Conservation (phyloP, 2,329 filamentous ascomycete genomes). For the Hirsutella thompsonii region DNA sequence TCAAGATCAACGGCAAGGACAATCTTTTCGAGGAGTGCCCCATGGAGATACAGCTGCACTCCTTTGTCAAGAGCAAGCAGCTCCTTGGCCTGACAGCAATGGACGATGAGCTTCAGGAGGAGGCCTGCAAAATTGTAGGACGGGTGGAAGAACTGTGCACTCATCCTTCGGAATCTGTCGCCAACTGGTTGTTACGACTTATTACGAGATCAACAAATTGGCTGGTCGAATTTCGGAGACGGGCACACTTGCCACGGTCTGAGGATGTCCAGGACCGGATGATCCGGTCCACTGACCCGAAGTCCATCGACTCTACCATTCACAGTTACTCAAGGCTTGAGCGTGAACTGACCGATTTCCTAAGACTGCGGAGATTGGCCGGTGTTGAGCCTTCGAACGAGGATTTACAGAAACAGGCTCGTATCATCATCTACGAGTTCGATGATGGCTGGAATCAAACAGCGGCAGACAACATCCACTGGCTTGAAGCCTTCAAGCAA, state of each 20-base stretch:
- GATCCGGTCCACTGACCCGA: constrained; percentile 38
- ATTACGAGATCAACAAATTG: constrained; percentile 37
- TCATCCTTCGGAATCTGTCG: constrained; percentile 34
- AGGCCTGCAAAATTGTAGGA: constrained; percentile 44
- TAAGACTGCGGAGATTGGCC: constrained; percentile 27
- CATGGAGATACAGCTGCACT: constrained; percentile 39
- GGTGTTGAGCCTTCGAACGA: constrained; percentile 38
- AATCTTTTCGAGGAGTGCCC: constrained; percentile 44
- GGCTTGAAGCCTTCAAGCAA: constrained; percentile 39
- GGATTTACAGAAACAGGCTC: constrained; percentile 42
- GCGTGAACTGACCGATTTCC: constrained; percentile 39
- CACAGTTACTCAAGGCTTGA: constrained; percentile 46
- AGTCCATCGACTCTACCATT: constrained; percentile 44
- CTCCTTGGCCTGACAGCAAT: constrained; percentile 45
- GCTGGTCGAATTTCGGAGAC: constrained; percentile 41
- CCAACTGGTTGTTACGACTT: constrained; percentile 43
- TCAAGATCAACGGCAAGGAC: constrained; percentile 45
- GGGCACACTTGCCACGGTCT: constrained; percentile 42
- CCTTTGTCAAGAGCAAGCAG: constrained; percentile 36
- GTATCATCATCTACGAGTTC: constrained; percentile 48
- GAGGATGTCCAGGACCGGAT: constrained; percentile 38
- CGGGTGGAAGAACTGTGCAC: constrained; percentile 40
- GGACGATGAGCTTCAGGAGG: constrained; percentile 45
- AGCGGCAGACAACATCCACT: constrained; percentile 40
- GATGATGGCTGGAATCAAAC: constrained; percentile 55